These are phyloP conservation scores for Plasmopara viticola DNA, from an alignment of 352 stramenopile species.

Conservation along the genomic window DNA sequence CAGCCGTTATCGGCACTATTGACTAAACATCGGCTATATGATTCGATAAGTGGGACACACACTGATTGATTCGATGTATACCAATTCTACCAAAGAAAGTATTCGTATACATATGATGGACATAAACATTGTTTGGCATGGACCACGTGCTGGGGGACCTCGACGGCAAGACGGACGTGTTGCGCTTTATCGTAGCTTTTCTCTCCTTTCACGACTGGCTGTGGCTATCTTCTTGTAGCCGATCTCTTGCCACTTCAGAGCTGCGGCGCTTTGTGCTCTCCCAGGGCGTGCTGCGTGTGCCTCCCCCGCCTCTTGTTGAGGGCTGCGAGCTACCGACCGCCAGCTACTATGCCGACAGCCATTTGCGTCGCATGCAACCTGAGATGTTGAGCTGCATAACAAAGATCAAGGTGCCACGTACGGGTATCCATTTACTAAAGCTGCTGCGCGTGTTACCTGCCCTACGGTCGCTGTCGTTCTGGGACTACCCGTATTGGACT, in stretches of 20 bases:
- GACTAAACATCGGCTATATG: no score
- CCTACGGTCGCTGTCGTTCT: constrained; percentile 12
- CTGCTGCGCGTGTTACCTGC: constrained; percentile 28
- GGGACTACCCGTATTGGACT: constrained; percentile 34
- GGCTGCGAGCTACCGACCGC: constrained; percentile 11
- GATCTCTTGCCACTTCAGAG: constrained; percentile 16
- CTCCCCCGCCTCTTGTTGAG: constrained; percentile 18
- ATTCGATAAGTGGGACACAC: no score
- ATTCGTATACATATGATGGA: no score
- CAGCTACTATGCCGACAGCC: constrained; percentile 32
- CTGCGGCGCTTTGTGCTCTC: constrained; percentile 39
- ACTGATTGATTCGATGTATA: no score
- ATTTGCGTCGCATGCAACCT: constrained; percentile 25
- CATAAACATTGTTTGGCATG: no score
- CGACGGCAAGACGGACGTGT: constrained; percentile 38
- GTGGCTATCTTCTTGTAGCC: no score
- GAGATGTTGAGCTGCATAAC: constrained; percentile 31
- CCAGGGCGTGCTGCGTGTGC: constrained; percentile 34
- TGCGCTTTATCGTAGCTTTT: constrained; percentile 17
- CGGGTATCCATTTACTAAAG: constrained; percentile 35
- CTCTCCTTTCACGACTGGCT: no score
- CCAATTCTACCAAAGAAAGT: no score
- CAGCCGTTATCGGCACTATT: no score
- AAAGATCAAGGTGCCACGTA: constrained; percentile 28
- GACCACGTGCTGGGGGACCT: no score